phyloP scores from a whole-genome alignment of 495 filamentous ascomycete genomes.

The Aspergillus sclerotiicarbonarius region DNA sequence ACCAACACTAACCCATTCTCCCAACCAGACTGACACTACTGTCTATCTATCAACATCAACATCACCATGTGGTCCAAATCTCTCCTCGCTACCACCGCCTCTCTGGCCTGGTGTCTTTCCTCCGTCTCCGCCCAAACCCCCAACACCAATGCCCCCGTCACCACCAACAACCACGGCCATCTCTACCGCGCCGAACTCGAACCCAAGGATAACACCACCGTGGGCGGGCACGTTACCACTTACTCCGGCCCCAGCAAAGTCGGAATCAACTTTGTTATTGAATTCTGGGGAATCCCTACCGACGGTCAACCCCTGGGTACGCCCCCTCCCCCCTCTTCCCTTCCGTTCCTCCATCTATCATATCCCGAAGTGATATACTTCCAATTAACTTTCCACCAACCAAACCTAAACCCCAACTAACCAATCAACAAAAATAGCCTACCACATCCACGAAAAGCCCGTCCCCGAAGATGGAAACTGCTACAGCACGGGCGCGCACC shows the following conservation, averaged over 20 bases:
- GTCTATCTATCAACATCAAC: no score
- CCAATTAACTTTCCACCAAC: background rate
- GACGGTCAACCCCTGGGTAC: slow-evolving; percentile 69
- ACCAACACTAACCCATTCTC: no score
- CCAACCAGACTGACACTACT: no score
- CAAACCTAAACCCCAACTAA: background rate
- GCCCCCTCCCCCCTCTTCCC: slow-evolving; percentile 37
- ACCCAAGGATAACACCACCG: slow-evolving; percentile 47
- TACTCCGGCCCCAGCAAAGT: slow-evolving; percentile 52
- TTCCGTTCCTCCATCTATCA: background rate
- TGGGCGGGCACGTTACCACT: slow-evolving; percentile 63
- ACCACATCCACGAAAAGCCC: slow-evolving; percentile 77
- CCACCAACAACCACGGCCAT: slow-evolving; percentile 62
- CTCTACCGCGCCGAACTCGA: slow-evolving; percentile 61
- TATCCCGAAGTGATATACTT: background rate
- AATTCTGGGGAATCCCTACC: slow-evolving; percentile 64
- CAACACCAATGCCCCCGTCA: slow-evolving; percentile 53
- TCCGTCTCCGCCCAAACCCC: slow-evolving; percentile 26
- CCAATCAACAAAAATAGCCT: slow-evolving; percentile 48
- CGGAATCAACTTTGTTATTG: slow-evolving; percentile 62
- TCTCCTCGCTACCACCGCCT: slow-evolving; percentile 23
- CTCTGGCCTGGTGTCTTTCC: slow-evolving; percentile 30
- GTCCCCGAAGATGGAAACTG: slow-evolving; percentile 79
- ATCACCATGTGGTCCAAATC: slow-evolving; percentile 19
- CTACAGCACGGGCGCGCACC: slow-evolving; percentile 64